phyloP scores from a whole-genome alignment of 2,329 filamentous ascomycete genomes.

The Fusarium xylarioides region DNA sequence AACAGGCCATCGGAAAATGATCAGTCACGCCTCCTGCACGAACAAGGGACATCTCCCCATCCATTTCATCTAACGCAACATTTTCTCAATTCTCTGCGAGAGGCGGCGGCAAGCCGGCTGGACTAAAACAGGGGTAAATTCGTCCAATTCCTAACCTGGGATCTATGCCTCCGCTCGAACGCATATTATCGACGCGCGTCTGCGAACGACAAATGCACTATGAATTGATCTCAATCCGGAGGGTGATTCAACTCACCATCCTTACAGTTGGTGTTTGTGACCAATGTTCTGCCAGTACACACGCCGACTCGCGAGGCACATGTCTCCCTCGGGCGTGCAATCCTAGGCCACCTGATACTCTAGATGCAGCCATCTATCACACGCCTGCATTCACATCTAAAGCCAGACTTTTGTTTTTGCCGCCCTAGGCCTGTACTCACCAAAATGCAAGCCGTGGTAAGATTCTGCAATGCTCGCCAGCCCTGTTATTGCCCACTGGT shows the following conservation, averaged over 20 bases:
- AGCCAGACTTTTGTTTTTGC: conserved; percentile 14
- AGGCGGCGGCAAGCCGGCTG: not conserved
- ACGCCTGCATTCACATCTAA: conserved; percentile 10
- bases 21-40: not conserved
- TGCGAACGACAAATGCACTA: not conserved
- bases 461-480: not conserved
- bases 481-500: not conserved
- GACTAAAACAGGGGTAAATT: not conserved
- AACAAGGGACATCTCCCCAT: not conserved
- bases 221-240: not conserved
- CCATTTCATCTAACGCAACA: not conserved
- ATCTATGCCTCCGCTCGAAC: not conserved
- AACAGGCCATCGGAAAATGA: not conserved
- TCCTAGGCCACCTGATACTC: conserved; percentile 1
- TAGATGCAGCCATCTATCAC: conserved; percentile 15
- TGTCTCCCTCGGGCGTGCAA: conserved; percentile 2
- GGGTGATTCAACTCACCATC: not conserved
- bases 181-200: not conserved
- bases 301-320: conserved; percentile 1
- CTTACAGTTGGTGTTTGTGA: not conserved
- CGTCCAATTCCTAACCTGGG: not conserved
- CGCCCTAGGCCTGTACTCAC: conserved; percentile 12
- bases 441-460: not conserved
- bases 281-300: not conserved
- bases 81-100: not conserved